Evolutionary conservation across 2,329 filamentous ascomycete genomes (phyloP), one percentile per base, ranked within the genome.

Genomic region (Colletotrichum sp.): DNA sequence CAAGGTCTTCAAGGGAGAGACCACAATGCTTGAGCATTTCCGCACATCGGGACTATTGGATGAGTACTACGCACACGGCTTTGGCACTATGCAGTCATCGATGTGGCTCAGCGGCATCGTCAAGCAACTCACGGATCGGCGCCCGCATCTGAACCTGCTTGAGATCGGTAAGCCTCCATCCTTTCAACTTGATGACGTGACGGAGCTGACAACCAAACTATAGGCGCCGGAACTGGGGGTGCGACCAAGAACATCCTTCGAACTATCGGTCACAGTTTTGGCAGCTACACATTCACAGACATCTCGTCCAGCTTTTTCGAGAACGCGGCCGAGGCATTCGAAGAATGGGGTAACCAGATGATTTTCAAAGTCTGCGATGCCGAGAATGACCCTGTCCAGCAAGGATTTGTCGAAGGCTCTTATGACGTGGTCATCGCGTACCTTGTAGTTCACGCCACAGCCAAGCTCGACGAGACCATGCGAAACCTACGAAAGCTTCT

Each of bases 221-320:
- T 32, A 44, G 87, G 87, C 32, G 87, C 85, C 9, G 88, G 88
- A 1, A 88, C 86, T 3, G 88, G 87, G 3, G 83, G 83, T 21
- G 69, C 26, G 16, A 74, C 60, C 30, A 72, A 62, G n/a, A 32
- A 52, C 2, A 39, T 78, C 34, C 49, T 79, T 55, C 67, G 70
- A 8, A 32, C 55, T n/a, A 28, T 79, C 6, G 70, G 59, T n/a
- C 26, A 55, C 21, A 70, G 65, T 30, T 67, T 66, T 39, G 60
- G 36, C 6, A 55, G 57, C 16, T 81, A 81, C 69, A 78, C 73
- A 3, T 82, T 78, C 67, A 81, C 80, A 7, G 80, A 82, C 44
- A 69, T 81, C 24, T 79, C 77, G 6, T 21, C 59, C 7, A 71
- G 75, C 5, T 80, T 79, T 55, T 79, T 81, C 32, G 75, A 78